phyloP scores from a whole-genome alignment of 495 filamentous ascomycete genomes.

The Stereocaulon alpinum region DNA sequence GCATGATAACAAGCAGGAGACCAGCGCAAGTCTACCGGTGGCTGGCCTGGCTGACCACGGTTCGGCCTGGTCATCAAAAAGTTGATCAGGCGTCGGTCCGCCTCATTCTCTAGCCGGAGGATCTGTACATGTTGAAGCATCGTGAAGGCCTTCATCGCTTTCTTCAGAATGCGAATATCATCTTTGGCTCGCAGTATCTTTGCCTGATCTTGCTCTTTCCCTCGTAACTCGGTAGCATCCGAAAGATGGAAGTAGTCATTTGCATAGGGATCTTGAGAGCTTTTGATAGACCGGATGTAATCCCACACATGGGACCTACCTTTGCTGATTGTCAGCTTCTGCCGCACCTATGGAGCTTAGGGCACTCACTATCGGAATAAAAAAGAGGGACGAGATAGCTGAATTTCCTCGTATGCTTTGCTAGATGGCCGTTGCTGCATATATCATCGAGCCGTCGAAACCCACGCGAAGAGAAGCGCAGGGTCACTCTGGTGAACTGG shows the following conservation, averaged over 20 bases:
- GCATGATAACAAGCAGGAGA: constrained; percentile 52
- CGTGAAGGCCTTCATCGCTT: constrained; percentile 47
- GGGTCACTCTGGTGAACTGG: constrained; percentile 48
- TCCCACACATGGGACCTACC: constrained; percentile 28
- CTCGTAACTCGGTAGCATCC: constrained; percentile 30
- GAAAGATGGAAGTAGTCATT: constrained; percentile 22
- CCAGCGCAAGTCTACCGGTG: constrained; percentile 45
- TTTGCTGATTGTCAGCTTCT: constrained; percentile 19
- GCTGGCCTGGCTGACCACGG: constrained; percentile 20
- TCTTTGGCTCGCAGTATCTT: constrained; percentile 31
- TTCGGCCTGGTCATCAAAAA: constrained; percentile 27
- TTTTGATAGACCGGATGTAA: constrained; percentile 20
- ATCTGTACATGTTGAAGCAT: constrained; percentile 57
- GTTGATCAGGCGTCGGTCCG: constrained; percentile 42
- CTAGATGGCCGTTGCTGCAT: constrained; percentile 38
- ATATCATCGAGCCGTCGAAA: constrained; percentile 46
- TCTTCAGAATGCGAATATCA: constrained; percentile 39
- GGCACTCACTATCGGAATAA: constrained; percentile 40
- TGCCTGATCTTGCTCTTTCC: constrained; percentile 35
- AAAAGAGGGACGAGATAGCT: constrained; percentile 65
- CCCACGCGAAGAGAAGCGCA: constrained; percentile 50
- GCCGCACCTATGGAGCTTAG: neutral
- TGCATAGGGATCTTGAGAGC: constrained; percentile 2
- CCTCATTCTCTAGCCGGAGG: constrained; percentile 50
- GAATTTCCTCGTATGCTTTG: constrained; percentile 54